Percentiles rank a stretch among this genome's conserved stretches.
phyloP scores from a whole-genome alignment of 1,139 yeast genomes.

The Yamadazyma kanchanaburiensis region DNA sequence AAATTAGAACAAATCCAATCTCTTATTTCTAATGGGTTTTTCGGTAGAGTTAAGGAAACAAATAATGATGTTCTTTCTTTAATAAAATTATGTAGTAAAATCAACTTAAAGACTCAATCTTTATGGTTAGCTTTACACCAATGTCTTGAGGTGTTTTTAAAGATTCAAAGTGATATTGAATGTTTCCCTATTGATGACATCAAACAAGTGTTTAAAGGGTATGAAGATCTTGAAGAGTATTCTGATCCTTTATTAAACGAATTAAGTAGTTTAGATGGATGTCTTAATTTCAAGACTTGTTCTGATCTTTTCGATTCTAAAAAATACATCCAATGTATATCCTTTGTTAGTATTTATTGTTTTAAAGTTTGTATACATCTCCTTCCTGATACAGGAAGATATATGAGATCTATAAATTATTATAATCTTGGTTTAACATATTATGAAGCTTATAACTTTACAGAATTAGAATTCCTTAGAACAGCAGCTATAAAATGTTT shows the following conservation, averaged over 20 bases:
- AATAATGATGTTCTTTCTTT: constrained; percentile 46
- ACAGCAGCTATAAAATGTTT: constrained; percentile 47
- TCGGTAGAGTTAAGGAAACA: constrained; percentile 51
- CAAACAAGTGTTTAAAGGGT: constrained; percentile 25
- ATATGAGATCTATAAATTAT: constrained; percentile 56
- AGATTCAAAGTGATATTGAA: constrained; percentile 40
- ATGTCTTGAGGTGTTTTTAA: constrained; percentile 42
- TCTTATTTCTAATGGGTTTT: constrained; percentile 58
- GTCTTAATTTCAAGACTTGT: constrained; percentile 10
- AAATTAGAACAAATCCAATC: constrained; percentile 51
- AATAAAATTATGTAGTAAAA: constrained; percentile 38
- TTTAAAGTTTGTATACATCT: constrained; percentile 25
- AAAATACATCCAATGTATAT: constrained; percentile 18
- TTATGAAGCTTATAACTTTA: constrained; percentile 43
- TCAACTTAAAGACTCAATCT: constrained; percentile 38
- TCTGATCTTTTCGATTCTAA: constrained; percentile 11
- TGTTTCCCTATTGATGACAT: constrained; percentile 43
- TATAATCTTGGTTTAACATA: constrained; percentile 73
- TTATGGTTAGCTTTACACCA: constrained; percentile 58
- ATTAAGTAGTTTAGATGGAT: constrained; percentile 7
- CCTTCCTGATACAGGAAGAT: constrained; percentile 39
- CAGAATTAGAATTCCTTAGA: constrained; percentile 16
- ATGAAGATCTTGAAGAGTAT: constrained; percentile 36
- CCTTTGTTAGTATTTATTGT: constrained; percentile 23
- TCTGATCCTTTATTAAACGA: constrained; percentile 40